phyloP scores from a whole-genome alignment of 164 flowering plant species.

The Taxillus chinensis region DNA sequence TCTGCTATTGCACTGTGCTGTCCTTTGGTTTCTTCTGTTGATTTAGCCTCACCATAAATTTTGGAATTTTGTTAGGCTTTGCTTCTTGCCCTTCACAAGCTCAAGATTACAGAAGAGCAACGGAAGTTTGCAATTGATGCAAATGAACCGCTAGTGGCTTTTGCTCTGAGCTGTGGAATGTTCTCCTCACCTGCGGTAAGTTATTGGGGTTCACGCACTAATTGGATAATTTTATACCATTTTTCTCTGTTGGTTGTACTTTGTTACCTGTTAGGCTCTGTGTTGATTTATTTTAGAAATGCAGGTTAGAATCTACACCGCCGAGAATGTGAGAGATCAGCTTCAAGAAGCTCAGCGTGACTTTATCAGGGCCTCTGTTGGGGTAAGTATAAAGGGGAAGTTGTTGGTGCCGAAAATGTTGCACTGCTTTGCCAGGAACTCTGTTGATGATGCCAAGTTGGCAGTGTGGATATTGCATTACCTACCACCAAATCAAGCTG shows the following conservation, averaged over 20 bases:
- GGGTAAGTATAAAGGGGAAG: slow-evolving; percentile 62
- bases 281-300: not conserved
- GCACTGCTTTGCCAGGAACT: slow-evolving; percentile 45
- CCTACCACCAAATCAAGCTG: slow-evolving; percentile 58
- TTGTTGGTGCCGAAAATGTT: slow-evolving; percentile 67
- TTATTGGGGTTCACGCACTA: not conserved
- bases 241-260: not conserved
- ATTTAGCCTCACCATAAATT: not conserved
- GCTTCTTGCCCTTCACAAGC: slow-evolving; percentile 68
- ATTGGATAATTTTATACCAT: not conserved
- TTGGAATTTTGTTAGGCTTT: slow-evolving; percentile 37
- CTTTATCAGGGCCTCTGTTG: slow-evolving; percentile 62
- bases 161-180: slow-evolving; percentile 77
- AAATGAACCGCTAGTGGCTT: slow-evolving; percentile 48
- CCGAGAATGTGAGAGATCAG: slow-evolving; percentile 46
- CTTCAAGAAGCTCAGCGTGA: slow-evolving; percentile 58
- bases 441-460: slow-evolving; percentile 48
- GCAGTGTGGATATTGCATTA: slow-evolving; percentile 56
- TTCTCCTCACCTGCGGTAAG: slow-evolving; percentile 77
- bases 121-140: slow-evolving; percentile 39
- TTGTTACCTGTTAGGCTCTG: too few species aligned
- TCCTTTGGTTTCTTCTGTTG: not conserved
- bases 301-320: slow-evolving; percentile 66
- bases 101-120: slow-evolving; percentile 59
- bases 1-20: not conserved